Conservation (phyloP, 768 basidiomycete species). For the Trametes cubensis region DNA sequence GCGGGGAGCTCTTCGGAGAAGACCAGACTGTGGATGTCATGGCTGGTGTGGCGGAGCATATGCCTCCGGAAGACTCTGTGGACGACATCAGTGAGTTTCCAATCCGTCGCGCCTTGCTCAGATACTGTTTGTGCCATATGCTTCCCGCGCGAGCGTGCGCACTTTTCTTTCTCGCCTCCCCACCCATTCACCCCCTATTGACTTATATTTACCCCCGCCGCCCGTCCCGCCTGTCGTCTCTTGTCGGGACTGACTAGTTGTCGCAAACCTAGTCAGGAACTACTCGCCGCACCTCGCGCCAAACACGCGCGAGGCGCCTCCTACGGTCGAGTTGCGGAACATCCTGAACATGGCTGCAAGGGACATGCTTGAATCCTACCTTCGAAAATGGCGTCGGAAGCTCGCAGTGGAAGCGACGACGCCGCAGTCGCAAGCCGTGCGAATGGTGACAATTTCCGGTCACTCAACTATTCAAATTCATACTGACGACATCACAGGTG, state of each 20-base stretch:
- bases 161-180: slow-evolving; percentile 15
- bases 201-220: slow-evolving; percentile 24
- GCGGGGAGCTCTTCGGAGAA: slow-evolving; percentile 59
- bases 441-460: slow-evolving; percentile 24
- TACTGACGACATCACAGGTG: slow-evolving; percentile 43
- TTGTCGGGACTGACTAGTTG: slow-evolving; percentile 80
- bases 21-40: slow-evolving; percentile 69
- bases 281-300: slow-evolving; percentile 86
- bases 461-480: neutral
- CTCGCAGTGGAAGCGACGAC: slow-evolving; percentile 40
- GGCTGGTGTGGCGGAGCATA: slow-evolving; percentile 70
- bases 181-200: slow-evolving; percentile 24
- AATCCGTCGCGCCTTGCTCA: slow-evolving; percentile 20
- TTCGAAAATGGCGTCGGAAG: slow-evolving; percentile 61
- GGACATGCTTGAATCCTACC: slow-evolving; percentile 74
- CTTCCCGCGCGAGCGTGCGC: slow-evolving; percentile 10
- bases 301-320: slow-evolving; percentile 65
- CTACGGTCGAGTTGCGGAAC: slow-evolving; percentile 67
- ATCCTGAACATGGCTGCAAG: slow-evolving; percentile 65
- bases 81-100: slow-evolving; percentile 83
- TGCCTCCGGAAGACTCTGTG: slow-evolving; percentile 69
- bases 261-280: slow-evolving; percentile 86
- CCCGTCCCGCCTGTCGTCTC: slow-evolving; percentile 39
- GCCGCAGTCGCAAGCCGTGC: slow-evolving; percentile 21
- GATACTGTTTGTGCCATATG: slow-evolving; percentile 22